Conservation (phyloP, 129 eudicot species). For the Dittrichia graveolens region DNA sequence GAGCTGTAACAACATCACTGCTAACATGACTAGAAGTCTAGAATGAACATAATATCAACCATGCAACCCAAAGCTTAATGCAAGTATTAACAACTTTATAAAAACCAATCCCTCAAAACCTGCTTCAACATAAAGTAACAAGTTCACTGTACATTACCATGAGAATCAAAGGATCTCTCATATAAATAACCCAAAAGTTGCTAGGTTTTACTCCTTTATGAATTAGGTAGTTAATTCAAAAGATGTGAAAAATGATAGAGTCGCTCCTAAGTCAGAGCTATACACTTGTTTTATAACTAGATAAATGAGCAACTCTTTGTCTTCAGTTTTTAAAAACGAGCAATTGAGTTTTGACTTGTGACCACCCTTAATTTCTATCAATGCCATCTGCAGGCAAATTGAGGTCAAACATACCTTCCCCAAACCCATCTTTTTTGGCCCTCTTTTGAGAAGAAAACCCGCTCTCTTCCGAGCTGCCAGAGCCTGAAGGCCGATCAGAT, state of each 20-base stretch:
- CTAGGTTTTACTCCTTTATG: slow-evolving; percentile 24
- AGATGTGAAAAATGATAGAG: slow-evolving; percentile 22
- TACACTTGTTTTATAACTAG: slow-evolving; percentile 33
- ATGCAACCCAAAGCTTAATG: background rate
- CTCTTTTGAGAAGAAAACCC: slow-evolving; percentile 58
- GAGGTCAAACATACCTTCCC: slow-evolving; percentile 65
- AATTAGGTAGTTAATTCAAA: slow-evolving; percentile 20
- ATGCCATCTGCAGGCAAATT: slow-evolving; percentile 75
- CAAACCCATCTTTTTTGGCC: slow-evolving; percentile 45
- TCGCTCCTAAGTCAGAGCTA: slow-evolving; percentile 40
- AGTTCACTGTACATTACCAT: background rate
- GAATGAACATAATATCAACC: too few relatives aligned
- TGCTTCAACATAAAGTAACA: slow-evolving; percentile 2
- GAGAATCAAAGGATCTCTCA: background rate
- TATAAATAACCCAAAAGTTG: slow-evolving; percentile 17
- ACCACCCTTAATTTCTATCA: slow-evolving; percentile 39
- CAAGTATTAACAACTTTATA: background rate
- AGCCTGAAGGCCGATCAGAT: slow-evolving; percentile 58
- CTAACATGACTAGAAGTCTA: too few relatives aligned
- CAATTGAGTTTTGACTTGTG: background rate
- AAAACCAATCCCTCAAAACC: slow-evolving; percentile 7
- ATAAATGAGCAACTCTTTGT: slow-evolving; percentile 27
- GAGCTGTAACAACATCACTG: too few relatives aligned
- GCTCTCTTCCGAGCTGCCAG: slow-evolving; percentile 63
- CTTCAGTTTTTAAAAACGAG: background rate